Conservation (phyloP, 2,329 filamentous ascomycete genomes). For the Microdochium paspali region DNA sequence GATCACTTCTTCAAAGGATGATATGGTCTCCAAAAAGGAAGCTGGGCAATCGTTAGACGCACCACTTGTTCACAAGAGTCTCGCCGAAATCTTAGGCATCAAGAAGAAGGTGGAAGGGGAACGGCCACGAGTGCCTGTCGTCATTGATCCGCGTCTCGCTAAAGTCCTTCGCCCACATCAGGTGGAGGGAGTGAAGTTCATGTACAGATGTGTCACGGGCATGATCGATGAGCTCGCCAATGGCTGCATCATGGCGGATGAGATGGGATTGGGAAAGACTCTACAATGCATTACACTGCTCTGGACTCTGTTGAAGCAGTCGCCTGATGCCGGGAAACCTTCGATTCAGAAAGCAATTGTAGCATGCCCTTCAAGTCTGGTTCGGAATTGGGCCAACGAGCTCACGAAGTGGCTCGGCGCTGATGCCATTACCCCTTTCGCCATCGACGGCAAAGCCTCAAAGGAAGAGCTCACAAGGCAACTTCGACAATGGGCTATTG, state of each 20-base stretch:
- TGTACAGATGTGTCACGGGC: conserved; percentile 92
- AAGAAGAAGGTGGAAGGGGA: conserved; percentile 80
- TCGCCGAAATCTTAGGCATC: conserved; percentile 89
- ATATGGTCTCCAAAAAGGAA: conserved; percentile 25
- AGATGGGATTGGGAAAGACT: conserved; percentile 97
- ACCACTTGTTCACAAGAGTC: conserved; percentile 84
- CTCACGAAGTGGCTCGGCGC: conserved; percentile 92
- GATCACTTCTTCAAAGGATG: conserved; percentile 36
- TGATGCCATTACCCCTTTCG: conserved; percentile 86
- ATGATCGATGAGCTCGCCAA: conserved; percentile 89
- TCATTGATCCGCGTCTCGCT: conserved; percentile 82
- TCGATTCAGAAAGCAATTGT: conserved; percentile 97
- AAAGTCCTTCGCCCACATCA: conserved; percentile 95
- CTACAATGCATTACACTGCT: conserved; percentile 93
- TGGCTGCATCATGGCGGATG: conserved; percentile 98
- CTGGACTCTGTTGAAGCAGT: conserved; percentile 95
- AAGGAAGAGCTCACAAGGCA: conserved; percentile 90
- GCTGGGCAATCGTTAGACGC: conserved; percentile 52
- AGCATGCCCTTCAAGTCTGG: conserved; percentile 90
- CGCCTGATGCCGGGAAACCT: conserved; percentile 83
- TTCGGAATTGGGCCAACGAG: conserved; percentile 97
- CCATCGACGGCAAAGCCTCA: conserved; percentile 90
- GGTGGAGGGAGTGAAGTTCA: conserved; percentile 94
- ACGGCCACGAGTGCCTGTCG: conserved; percentile 85
- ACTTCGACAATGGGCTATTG: conserved; percentile 88